Base-by-base conservation (phyloP, 306 rosid species). In the Fagus sylvatica region DNA sequence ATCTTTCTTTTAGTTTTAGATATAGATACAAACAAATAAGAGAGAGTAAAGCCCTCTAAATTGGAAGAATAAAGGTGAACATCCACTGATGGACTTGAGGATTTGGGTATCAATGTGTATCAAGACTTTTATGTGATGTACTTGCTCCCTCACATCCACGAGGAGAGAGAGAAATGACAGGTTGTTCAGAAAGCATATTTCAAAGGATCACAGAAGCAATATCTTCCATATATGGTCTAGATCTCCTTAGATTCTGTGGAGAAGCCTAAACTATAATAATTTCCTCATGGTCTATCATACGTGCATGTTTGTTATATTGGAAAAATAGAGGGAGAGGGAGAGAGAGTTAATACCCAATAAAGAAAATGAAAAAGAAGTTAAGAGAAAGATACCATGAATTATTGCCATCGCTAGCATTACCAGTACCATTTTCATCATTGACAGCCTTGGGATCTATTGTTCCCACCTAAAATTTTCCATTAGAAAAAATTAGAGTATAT, bases 391-490 rank as follows among this genome's bases (percentile, higher is more conserved):
- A 92, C 96, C 96, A 90, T 83, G 97, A 81, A 84, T 89, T 89
- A 83, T 85, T 87, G 53, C 93, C 91, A 76, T 92, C 97, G 83
- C 96, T 93, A 74, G 87, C 86, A 83, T 89, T 92, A 75, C 96
- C 90, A 56, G 89, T 83, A 78, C 95, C 84, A 62, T 86, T 92
- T 79, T 93, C 96, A 54, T 92, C 93, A 84, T 74, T 88, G 55
- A 80, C 83, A 78, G 59, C 91, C 80, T 90, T 93, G 1, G 96
- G 93, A 85, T 90, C 93, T 80, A 87, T 73, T 40, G 85, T 78
- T 78, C 88, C 84, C 49, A 87, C 92, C 97, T 92, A n/a, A 49
- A 72, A 28, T 8, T 65, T 17, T 48, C 42, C 32, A 16, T 43
- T 36, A 56, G 13, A 69, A 15, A 69, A 15, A 33, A 39, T 51